Base-by-base conservation (phyloP, 306 rosid genomes). In the Fragaria iinumae region DNA sequence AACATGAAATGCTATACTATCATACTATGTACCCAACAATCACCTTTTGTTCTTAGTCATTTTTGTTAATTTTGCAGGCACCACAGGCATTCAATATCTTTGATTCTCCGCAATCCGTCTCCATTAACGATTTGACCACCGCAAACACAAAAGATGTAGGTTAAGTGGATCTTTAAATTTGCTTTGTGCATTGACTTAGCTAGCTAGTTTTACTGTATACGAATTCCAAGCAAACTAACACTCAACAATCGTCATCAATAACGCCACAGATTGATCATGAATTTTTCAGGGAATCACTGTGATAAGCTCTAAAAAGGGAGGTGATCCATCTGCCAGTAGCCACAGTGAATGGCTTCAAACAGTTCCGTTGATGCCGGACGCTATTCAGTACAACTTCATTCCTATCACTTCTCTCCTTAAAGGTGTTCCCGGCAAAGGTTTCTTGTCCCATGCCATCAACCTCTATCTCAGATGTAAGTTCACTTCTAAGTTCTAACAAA, bases 391-490 rank as follows among this genome's bases (percentile, higher is more conserved):
- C 49, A 80, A 60, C 53, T 88, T 92, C 76, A 88, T 95, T 76
- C 99, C 99, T 2, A 91, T 95, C 62, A 86, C 91, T 67, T 86
- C 97, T 81, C 99, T 95, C 77, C 98, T 95, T 38, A 86, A 83
- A 82, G 90, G 86, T 63, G 81, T 86, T 76, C 88, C 91, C 3
- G 99, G 99, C 69, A 88, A 85, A 77, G 99, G 99, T 36, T 87
- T 95, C 81, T 79, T 95, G 1, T 87, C 93, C 27, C 97, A 92
- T 83, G 97, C 98, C 83, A 91, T 95, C 83, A 95, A 92, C 76
- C 97, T 95, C 63, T 95, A 95, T 76, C 96, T 92, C 71, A 69
- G 99, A 76, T 91, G 98, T 95, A 88, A 87, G 96, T 82, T 36
- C 41, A 44, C 48, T 44, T 44, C 48, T 44, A 44, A 44, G 48